Conservation (phyloP, 768 basidiomycete species). For the Leccinum subtestaceum region DNA sequence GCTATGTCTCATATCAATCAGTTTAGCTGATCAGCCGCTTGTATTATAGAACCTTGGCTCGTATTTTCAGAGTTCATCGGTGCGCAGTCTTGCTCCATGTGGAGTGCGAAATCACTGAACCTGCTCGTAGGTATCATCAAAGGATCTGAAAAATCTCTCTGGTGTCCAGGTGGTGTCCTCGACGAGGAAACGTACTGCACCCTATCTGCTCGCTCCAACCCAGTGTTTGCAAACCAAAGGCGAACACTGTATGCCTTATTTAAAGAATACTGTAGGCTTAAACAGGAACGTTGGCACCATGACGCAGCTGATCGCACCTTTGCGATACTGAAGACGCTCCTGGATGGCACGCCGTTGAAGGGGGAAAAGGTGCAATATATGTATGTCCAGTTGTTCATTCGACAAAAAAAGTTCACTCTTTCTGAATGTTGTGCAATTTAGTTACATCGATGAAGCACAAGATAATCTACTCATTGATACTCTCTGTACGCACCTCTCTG, state of each 20-base stretch:
- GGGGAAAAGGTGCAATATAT: conserved; percentile 52
- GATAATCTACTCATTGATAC: conserved; percentile 69
- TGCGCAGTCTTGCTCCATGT: conserved; percentile 20
- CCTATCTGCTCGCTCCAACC: conserved; percentile 51
- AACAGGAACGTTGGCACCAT: conserved; percentile 39
- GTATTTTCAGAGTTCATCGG: conserved; percentile 69
- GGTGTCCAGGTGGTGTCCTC: conserved; percentile 37
- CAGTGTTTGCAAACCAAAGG: conserved; percentile 52
- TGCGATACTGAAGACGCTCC: conserved; percentile 39
- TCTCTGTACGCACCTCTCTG: conserved; percentile 38
- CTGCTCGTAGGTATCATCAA: conserved; percentile 50
- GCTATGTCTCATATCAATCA: background rate
- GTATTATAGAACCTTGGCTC: conserved; percentile 45
- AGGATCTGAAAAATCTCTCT: conserved; percentile 58
- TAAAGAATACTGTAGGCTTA: conserved; percentile 46
- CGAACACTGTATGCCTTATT: conserved; percentile 53
- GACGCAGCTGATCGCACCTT: conserved; percentile 69
- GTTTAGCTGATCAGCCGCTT: background rate
- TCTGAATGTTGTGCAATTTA: conserved; percentile 1
- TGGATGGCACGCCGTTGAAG: conserved; percentile 25
- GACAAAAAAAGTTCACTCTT: background rate
- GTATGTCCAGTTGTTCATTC: conserved; percentile 34
- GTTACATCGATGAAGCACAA: conserved; percentile 74
- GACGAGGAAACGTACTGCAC: conserved; percentile 42
- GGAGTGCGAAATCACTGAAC: background rate